These are phyloP conservation scores for Pythium phragmiticola DNA, from an alignment of 352 stramenopile species.

Conservation along the genomic window DNA sequence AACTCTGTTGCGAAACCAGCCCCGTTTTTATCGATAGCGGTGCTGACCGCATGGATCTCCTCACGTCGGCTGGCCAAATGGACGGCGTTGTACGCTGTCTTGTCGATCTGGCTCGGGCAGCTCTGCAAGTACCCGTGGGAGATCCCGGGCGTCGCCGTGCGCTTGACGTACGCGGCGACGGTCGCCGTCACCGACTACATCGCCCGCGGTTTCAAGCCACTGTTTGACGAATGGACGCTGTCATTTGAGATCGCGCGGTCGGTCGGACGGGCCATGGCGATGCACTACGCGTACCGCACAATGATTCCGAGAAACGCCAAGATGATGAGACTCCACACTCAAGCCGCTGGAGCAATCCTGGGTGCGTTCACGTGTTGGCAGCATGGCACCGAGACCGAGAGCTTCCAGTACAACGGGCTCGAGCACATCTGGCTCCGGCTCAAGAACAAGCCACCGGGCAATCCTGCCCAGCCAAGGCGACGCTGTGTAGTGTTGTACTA, in stretches of 20 bases:
- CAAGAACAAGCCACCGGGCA: not conserved
- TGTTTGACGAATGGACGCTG: slow-evolving; percentile 27
- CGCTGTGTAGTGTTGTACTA: slow-evolving; percentile 51
- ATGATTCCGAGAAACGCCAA: slow-evolving; percentile 13
- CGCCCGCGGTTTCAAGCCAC: slow-evolving; percentile 20
- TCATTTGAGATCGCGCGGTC: slow-evolving; percentile 25
- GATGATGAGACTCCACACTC: not conserved
- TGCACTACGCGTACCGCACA: slow-evolving; percentile 10
- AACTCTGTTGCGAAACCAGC: no score
- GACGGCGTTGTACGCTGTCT: no score
- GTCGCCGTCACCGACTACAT: slow-evolving; percentile 23
- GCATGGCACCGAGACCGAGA: slow-evolving; percentile 10
- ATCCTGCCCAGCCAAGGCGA: not conserved
- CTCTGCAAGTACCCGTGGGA: slow-evolving; percentile 22
- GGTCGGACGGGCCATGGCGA: slow-evolving; percentile 17
- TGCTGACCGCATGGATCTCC: no score
- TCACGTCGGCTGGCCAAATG: no score
- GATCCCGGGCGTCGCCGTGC: slow-evolving; percentile 13
- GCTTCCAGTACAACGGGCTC: slow-evolving; percentile 22
- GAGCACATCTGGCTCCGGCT: slow-evolving; percentile 27
- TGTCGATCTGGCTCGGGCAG: slow-evolving; percentile 6
- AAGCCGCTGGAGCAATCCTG: slow-evolving; percentile 3
- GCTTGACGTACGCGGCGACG: slow-evolving; percentile 12
- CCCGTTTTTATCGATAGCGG: no score
- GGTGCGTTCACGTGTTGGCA: slow-evolving; percentile 10